Percentiles rank a stretch among this genome's conserved stretches.
Conservation (phyloP, 768 basidiomycete species). For the Kwoniella newhampshirensis region DNA sequence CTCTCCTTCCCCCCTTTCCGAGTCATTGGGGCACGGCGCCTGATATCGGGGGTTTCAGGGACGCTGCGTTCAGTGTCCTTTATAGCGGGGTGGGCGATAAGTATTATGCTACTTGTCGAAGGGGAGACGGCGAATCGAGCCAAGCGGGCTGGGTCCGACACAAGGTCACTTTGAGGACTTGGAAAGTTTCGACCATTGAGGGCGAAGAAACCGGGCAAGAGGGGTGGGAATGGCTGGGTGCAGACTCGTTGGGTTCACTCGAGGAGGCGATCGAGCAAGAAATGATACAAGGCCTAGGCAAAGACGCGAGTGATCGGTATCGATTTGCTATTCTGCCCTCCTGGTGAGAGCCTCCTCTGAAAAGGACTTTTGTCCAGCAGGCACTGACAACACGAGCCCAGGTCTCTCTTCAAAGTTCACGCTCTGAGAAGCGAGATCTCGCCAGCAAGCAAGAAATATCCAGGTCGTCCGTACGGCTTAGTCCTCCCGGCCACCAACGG, state of each 20-base stretch:
- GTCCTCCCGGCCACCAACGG: no score
- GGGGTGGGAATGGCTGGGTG: constrained; percentile 2
- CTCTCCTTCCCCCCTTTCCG: constrained; percentile 3
- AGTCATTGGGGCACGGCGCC: neutral
- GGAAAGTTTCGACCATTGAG: neutral
- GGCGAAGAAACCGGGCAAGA: neutral
- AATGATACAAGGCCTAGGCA: neutral
- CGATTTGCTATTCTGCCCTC: no score
- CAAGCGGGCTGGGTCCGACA: neutral
- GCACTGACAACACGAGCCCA: no score
- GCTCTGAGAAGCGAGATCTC: no score
- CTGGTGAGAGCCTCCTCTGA: no score
- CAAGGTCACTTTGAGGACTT: neutral
- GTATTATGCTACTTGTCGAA: constrained; percentile 1
- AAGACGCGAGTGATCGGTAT: no score
- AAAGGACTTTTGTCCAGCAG: no score
- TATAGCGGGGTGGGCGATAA: neutral
- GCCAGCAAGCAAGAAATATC: no score
- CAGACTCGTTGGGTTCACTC: neutral
- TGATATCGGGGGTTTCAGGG: neutral
- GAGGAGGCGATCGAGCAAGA: neutral
- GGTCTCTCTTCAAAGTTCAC: no score
- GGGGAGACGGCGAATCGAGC: neutral
- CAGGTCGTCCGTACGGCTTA: no score
- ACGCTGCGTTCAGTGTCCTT: constrained; percentile 7